Base-by-base conservation (phyloP, 192 early-diverging fungal species). In the Entomortierella chlamydospora region DNA sequence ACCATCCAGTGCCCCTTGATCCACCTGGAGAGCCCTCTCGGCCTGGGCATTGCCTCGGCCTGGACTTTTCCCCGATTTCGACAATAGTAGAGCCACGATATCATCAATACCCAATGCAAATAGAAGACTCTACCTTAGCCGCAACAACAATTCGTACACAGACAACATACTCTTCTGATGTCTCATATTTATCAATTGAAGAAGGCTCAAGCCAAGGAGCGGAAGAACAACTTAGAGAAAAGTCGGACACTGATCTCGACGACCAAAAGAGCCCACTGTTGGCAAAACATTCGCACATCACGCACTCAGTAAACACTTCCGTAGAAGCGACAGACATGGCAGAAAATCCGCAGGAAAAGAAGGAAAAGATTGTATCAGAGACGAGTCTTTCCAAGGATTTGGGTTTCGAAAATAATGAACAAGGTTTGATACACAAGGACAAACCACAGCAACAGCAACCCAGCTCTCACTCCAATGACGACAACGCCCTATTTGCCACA, bases 261-360 rank as follows among this genome's bases (percentile, higher is more conserved):
- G 42, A 30, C 28, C 17, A 61, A 4, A 23, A 61, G 63, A 74
- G 64, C 63, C 63, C 72, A 54, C 17, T 41, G 13, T 49, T 61
- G 49, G 54, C 50, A 34, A 62, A 61, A 3, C 72, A 74, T 37
- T 55, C 64, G 15, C 72, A 74, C 43, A 74, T 74, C 64, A 50
- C 61, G 13, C 67, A 74, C 37, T 43, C 64, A 39, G 26, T 4
- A 1, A 58, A 26, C 47, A 58, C 31, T 18, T 17, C 61, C 9
- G n/a, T 57, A 52, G 47, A 20, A 47, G 61, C 22, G n/a, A 45
- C 25, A 33, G 12, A 9, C 29, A 37, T 23, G 20, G 34, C 22
- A 60, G 31, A 45, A 57, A 47, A 47, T 45, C 10, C 10, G 34
- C 6, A 20, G 41, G 53, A 37, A 29, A 23, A 12, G 31, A 37